Percentiles rank a stretch among this genome's conserved stretches.
phyloP scores from a whole-genome alignment of 371 early-diverging fungal genomes.

The Mortierella sp. region DNA sequence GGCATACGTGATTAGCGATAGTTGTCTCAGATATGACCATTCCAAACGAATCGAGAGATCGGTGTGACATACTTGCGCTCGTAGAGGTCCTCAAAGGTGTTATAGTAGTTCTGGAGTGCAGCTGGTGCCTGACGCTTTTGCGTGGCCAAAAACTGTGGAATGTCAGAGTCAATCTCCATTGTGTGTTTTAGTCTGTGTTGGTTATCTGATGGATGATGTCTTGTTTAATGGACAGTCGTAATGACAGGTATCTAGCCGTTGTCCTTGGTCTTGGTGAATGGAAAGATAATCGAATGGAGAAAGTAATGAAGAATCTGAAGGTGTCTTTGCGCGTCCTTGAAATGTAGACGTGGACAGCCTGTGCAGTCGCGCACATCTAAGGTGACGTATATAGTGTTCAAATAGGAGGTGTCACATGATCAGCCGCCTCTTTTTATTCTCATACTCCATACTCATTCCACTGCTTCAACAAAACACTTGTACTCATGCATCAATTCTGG shows the following conservation, averaged over 20 bases:
- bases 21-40: not conserved
- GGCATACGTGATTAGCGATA: not conserved
- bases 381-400: conserved; percentile 19
- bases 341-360: conserved; percentile 3
- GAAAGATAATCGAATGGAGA: not conserved
- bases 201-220: conserved; percentile 8
- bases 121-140: conserved; percentile 79
- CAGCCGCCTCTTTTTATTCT: not conserved
- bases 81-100: conserved; percentile 89
- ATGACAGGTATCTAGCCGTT: not conserved
- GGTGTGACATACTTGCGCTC: conserved; percentile 86
- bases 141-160: conserved; percentile 77
- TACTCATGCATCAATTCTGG: conserved; percentile 29
- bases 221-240: not conserved
- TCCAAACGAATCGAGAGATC: not conserved
- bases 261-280: conserved; percentile 8
- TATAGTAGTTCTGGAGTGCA: conserved; percentile 78
- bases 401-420: conserved; percentile 11
- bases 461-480: not conserved
- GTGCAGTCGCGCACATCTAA: too few relatives aligned
- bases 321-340: not conserved
- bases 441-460: not conserved
- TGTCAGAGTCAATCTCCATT: conserved; percentile 91
- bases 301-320: not conserved
- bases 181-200: conserved; percentile 6